Evolutionary conservation across 768 basidiomycete genomes (phyloP).

Genomic region (Mycena metata): DNA sequence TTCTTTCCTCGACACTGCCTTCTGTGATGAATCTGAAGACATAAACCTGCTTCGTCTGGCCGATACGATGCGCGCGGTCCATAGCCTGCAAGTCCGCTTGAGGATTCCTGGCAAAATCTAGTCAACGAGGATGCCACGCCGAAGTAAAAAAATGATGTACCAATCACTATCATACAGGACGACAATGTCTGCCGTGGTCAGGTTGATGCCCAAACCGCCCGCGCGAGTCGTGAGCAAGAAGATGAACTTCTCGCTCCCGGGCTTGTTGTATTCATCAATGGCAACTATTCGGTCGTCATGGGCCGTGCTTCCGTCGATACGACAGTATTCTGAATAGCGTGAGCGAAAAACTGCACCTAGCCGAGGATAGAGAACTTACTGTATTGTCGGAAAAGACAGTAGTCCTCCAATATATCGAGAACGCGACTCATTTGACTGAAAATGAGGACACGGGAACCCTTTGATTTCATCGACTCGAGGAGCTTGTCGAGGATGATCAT

Average conservation of each 20-base stretch:
- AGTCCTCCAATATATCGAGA: constrained; percentile 97
- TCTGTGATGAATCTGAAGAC: constrained; percentile 98
- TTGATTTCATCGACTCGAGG: constrained; percentile 86
- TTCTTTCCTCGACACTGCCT: constrained; percentile 95
- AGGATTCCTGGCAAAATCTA: constrained; percentile 79
- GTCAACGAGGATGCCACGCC: constrained; percentile 15
- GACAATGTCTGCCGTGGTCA: constrained; percentile 95
- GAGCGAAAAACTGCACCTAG: constrained; percentile 3
- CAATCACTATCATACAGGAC: constrained; percentile 98
- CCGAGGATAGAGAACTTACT: constrained; percentile 65
- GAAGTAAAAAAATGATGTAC: constrained; percentile 56
- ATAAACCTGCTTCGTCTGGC: constrained; percentile 97
- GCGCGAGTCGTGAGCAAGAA: constrained; percentile 97
- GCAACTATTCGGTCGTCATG: constrained; percentile 96
- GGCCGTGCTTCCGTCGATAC: constrained; percentile 95
- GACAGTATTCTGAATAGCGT: constrained; percentile 82
- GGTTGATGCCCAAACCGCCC: constrained; percentile 96
- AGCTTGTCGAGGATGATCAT: constrained; percentile 98
- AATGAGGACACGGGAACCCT: constrained; percentile 95
- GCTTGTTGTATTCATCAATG: constrained; percentile 98
- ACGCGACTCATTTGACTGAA: constrained; percentile 99
- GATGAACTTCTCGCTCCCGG: constrained; percentile 94
- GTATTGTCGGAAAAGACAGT: constrained; percentile 91
- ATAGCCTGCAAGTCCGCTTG: constrained; percentile 99
- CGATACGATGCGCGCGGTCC: constrained; percentile 97